Evolutionary conservation across 2,329 filamentous ascomycete species (phyloP), one percentile per base, ranked within the genome.

Genomic region (Dendryphion nanum): DNA sequence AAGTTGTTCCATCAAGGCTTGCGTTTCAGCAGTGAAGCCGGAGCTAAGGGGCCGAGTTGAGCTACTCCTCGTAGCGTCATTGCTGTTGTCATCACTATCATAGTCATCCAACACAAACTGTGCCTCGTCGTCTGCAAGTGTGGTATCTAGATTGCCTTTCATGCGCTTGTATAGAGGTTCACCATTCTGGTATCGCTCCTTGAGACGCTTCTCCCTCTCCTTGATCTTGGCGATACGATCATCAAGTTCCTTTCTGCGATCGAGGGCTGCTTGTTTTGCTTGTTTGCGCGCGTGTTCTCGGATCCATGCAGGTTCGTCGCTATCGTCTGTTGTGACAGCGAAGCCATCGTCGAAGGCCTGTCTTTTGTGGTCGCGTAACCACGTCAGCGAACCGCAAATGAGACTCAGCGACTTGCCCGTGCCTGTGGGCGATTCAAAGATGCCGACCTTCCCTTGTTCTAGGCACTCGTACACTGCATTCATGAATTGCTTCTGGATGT

Each of bases 391-490:
- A 28, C 85, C 86, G 60, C 90, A 96, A 46, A 96, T 93, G 18
- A 96, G 74, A 48, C 90, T 95, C 30, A 96, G 68, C 1, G 90
- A 95, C 76, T 96, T 96, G 30, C 90, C 90, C 75, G 81, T 85
- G 64, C 90, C 90, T 29, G 90, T 96, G n/a, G 90, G 90, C 31
- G 88, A 95, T 61, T 96, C 90, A 31, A 96, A 83, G 30, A 96
- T 89, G 19, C 87, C 90, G 32, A 95, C 75, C 57, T 90, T 87
- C 6, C 86, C 84, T 29, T 85, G 65, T 50, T 94, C 82, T 18
- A 95, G 78, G 43, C 89, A 87, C 34, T 80, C 69, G 59, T 95
- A 95, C 4, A 93, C 76, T 1, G 85, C 78, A 50, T 76, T 81
- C 90, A 96, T 96, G 59, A 96, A 94, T 50, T 91, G 74, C 30